phyloP scores from a whole-genome alignment of 2,329 filamentous ascomycete genomes.

The Ceratocystis smalleyi region DNA sequence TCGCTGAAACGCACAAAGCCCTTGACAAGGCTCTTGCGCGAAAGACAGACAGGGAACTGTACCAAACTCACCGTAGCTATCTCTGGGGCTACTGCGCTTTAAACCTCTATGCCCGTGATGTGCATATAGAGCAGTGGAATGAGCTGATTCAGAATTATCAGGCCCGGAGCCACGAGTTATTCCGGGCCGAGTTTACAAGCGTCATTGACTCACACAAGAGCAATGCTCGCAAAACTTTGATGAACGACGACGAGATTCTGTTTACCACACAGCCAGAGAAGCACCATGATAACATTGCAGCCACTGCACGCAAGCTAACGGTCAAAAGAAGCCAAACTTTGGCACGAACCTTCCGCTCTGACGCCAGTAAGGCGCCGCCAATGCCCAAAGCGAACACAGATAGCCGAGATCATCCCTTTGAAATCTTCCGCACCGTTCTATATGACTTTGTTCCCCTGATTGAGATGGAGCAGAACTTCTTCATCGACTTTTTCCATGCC shows the following conservation, averaged over 20 bases:
- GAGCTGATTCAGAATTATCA: slow-evolving; percentile 67
- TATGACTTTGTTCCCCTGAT: slow-evolving; percentile 72
- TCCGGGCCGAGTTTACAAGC: slow-evolving; percentile 67
- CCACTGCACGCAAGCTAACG: slow-evolving; percentile 73
- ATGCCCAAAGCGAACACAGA: slow-evolving; percentile 28
- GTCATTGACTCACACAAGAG: slow-evolving; percentile 66
- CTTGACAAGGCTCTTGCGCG: slow-evolving; percentile 44
- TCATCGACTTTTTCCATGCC: slow-evolving; percentile 92
- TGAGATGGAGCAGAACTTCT: slow-evolving; percentile 89
- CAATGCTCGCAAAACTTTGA: slow-evolving; percentile 55
- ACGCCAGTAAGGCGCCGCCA: slow-evolving; percentile 41
- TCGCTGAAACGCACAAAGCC: slow-evolving; percentile 51
- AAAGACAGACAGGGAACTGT: slow-evolving; percentile 62
- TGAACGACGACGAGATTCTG: slow-evolving; percentile 69
- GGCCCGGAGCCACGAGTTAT: slow-evolving; percentile 57
- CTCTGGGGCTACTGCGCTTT: slow-evolving; percentile 82
- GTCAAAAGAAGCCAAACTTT: slow-evolving; percentile 87
- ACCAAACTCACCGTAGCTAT: slow-evolving; percentile 50
- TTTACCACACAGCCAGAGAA: slow-evolving; percentile 76
- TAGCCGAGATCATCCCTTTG: slow-evolving; percentile 56
- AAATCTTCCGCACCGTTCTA: slow-evolving; percentile 65
- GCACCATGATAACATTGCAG: slow-evolving; percentile 62
- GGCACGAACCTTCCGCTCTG: slow-evolving; percentile 55
- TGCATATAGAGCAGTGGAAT: slow-evolving; percentile 70
- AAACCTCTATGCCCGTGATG: slow-evolving; percentile 74